phyloP scores from a whole-genome alignment of 164 flowering plant genomes.

The Pachysandra terminalis region DNA sequence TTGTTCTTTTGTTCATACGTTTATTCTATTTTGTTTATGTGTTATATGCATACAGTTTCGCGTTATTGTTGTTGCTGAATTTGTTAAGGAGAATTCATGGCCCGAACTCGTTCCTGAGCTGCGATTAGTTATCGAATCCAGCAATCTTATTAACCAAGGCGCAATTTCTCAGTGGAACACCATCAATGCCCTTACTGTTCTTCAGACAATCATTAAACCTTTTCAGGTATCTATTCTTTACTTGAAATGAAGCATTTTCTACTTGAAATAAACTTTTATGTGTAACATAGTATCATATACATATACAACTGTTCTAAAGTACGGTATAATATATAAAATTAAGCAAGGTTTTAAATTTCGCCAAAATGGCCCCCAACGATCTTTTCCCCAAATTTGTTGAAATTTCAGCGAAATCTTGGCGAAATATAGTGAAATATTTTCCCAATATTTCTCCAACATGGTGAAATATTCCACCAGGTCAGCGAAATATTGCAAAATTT shows the following conservation, averaged over 20 bases:
- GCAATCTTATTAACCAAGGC: constrained; percentile 34
- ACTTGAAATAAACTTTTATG: too few relatives aligned
- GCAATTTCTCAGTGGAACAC: constrained; percentile 50
- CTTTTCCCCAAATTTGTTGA: too few relatives aligned
- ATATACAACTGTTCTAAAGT: too few relatives aligned
- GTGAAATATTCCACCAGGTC: too few relatives aligned
- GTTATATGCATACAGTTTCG: constrained; percentile 43
- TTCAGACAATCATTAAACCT: constrained; percentile 63
- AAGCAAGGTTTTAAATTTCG: too few relatives aligned
- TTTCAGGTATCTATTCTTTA: constrained; percentile 51
- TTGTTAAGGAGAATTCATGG: constrained; percentile 69
- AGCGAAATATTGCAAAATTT: too few relatives aligned
- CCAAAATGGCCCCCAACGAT: too few relatives aligned
- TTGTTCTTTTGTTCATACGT: not conserved
- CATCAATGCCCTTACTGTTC: constrained; percentile 58
- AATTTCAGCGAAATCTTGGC: too few relatives aligned
- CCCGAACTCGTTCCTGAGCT: constrained; percentile 71
- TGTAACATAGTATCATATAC: too few relatives aligned
- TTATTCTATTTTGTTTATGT: not conserved
- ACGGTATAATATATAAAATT: too few relatives aligned
- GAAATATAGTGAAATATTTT: too few relatives aligned
- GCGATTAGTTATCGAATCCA: constrained; percentile 47
- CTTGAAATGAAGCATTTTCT: not conserved
- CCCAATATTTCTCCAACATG: too few relatives aligned
- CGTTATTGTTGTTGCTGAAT: constrained; percentile 39